phyloP scores from a whole-genome alignment of 768 basidiomycete genomes.

The Boletus eberwhitei region DNA sequence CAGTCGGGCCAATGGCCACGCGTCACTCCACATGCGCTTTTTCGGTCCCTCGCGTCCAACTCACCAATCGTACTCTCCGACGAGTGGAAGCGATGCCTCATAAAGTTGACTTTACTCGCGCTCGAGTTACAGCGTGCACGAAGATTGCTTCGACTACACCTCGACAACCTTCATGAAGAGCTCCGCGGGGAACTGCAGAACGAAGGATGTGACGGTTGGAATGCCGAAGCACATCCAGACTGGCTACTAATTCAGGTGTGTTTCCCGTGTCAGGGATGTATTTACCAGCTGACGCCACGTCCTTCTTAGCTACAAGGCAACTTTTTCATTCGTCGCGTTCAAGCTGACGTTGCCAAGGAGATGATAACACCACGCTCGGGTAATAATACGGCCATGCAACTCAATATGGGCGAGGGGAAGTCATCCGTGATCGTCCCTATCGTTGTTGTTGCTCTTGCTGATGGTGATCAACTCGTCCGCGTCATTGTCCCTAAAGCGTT shows the following conservation, averaged over 20 bases:
- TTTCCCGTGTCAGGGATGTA: neutral
- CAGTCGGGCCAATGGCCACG: slow-evolving; percentile 37
- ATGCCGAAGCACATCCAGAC: slow-evolving; percentile 28
- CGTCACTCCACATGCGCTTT: slow-evolving; percentile 25
- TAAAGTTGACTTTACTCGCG: slow-evolving; percentile 23
- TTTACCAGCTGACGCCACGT: too few relatives aligned
- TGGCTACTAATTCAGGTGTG: slow-evolving; percentile 45
- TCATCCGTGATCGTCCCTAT: slow-evolving; percentile 46
- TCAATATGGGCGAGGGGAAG: slow-evolving; percentile 34
- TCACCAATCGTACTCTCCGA: slow-evolving; percentile 6
- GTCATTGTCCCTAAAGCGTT: slow-evolving; percentile 48
- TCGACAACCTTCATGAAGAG: slow-evolving; percentile 23
- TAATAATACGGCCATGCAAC: slow-evolving; percentile 40
- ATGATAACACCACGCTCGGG: slow-evolving; percentile 40
- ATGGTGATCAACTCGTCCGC: slow-evolving; percentile 41
- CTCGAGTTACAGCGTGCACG: slow-evolving; percentile 35
- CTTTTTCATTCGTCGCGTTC: slow-evolving; percentile 39
- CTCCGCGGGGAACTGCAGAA: slow-evolving; percentile 26
- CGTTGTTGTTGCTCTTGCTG: slow-evolving; percentile 36
- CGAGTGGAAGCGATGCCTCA: slow-evolving; percentile 30
- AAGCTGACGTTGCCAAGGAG: slow-evolving; percentile 37
- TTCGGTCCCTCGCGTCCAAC: slow-evolving; percentile 26
- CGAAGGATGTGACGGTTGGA: slow-evolving; percentile 15
- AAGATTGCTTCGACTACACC: slow-evolving; percentile 27
- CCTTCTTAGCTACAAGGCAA: slow-evolving; percentile 39